Base-by-base conservation (phyloP, 2,329 filamentous ascomycete species). In the Hypomyces rosellus region DNA sequence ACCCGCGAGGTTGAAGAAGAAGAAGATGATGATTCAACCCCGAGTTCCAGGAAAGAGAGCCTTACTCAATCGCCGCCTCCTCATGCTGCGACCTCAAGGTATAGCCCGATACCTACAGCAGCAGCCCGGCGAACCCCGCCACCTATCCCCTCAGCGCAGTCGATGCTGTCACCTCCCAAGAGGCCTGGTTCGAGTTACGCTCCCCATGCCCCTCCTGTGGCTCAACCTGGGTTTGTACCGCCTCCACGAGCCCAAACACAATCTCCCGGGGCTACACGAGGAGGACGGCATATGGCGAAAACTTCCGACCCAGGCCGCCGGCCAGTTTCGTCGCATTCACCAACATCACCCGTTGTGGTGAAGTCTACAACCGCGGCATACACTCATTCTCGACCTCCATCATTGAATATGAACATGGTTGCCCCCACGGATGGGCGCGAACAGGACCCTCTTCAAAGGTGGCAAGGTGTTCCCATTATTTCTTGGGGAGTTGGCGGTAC, bases 401-500 rank as follows among this genome's bases (percentile, higher is more conserved):
- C 80, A 3, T 70, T 80, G 49, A 72, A 69, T 25, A 65, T 83
- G 46, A 80, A 81, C 57, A 74, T 84, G 55, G 73, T 85, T 36
- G 70, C 77, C 8, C 83, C 84, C 1, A 84, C 76, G 1, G 82
- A 86, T 64, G 83, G 83, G 1, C 78, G 80, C 16, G 81, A 86
- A 60, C 70, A 82, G 15, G 93, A 99, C 69, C 82, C 85, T 2
- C 73, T 99, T 6, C 80, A 95, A 64, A 79, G 93, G 57, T 99
- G 93, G 93, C 90, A 87, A 69, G 95, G 95, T 3, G 80, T 82
- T 12, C 93, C 95, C 0, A 78, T 96, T 12, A 85, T 97, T 61
- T 81, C 80, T 1, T 99, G 95, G 85, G 90, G 89, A 3, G 83
- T 95, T 45, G 91, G 90, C 16, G 93, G 93, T 12, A 80, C 81